phyloP scores from a whole-genome alignment of 768 basidiomycete genomes.

The Ramaria sp. region DNA sequence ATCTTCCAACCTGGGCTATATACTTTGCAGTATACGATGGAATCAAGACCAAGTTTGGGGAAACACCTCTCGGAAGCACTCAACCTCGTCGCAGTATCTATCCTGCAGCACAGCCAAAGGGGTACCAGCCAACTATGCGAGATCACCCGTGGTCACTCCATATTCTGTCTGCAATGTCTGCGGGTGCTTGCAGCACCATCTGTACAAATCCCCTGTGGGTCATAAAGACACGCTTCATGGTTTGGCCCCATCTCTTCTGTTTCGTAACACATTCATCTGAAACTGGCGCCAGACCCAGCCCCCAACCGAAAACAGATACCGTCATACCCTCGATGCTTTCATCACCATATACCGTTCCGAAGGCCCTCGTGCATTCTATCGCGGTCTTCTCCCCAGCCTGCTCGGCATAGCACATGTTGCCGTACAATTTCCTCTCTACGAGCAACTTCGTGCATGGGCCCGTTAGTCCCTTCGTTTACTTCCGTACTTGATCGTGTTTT shows the following conservation, averaged over 20 bases:
- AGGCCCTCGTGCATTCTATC: slow-evolving; percentile 84
- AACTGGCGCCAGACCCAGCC: slow-evolving; percentile 60
- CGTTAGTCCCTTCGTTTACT: too few species aligned
- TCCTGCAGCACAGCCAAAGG: slow-evolving; percentile 76
- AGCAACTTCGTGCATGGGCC: slow-evolving; percentile 77
- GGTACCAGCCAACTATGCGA: slow-evolving; percentile 69
- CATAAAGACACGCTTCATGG: slow-evolving; percentile 99
- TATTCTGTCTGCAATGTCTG: slow-evolving; percentile 90
- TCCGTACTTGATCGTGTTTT: too few species aligned
- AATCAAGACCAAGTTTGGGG: slow-evolving; percentile 77
- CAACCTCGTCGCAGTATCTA: slow-evolving; percentile 24
- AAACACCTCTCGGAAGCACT: slow-evolving; percentile 36
- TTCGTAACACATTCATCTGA: neutral
- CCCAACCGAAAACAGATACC: slow-evolving; percentile 65
- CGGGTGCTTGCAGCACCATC: slow-evolving; percentile 86
- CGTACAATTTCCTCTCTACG: slow-evolving; percentile 96
- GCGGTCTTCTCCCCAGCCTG: slow-evolving; percentile 85
- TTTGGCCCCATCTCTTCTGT: slow-evolving; percentile 24
- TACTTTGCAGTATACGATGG: slow-evolving; percentile 98
- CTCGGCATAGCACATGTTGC: slow-evolving; percentile 92
- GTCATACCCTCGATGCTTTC: slow-evolving; percentile 85
- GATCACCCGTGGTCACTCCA: slow-evolving; percentile 84
- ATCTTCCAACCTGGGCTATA: slow-evolving; percentile 98
- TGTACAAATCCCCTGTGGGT: slow-evolving; percentile 98
- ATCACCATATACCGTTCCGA: slow-evolving; percentile 83